A percentile compares a stretch with the other conserved stretches of the same genome.
phyloP scores from a whole-genome alignment of 2,329 filamentous ascomycete genomes.

The Ambrosiella cleistominuta region DNA sequence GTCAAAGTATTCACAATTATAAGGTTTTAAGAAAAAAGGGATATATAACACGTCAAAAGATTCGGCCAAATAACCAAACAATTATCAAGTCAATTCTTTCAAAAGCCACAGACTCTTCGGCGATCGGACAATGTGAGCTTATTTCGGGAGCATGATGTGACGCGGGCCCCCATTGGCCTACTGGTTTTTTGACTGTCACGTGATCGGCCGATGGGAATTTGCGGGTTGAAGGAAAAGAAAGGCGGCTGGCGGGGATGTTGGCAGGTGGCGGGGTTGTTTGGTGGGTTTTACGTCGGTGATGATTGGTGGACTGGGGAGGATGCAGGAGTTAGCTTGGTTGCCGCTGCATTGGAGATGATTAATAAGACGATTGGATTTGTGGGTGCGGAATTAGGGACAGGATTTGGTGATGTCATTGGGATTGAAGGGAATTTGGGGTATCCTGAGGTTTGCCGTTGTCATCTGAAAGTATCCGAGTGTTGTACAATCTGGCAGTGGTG shows the following conservation, averaged over 20 bases:
- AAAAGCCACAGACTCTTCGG: not conserved
- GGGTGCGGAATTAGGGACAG: not conserved
- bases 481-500: not conserved
- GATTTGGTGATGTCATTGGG: not conserved
- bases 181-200: constrained; percentile 3
- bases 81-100: not conserved
- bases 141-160: constrained; percentile 6
- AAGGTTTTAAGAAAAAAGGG: too few relatives aligned
- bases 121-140: not conserved
- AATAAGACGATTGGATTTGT: not conserved
- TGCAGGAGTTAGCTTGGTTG: not conserved
- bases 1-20: too few relatives aligned
- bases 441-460: not conserved
- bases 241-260: not conserved
- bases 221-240: not conserved
- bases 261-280: not conserved
- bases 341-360: not conserved
- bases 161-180: constrained; percentile 4
- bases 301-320: not conserved
- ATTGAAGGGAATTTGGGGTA: not conserved
- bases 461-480: not conserved
- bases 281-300: not conserved
- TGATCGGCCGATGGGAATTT: not conserved
- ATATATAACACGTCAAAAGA: not conserved
- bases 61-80: not conserved